Conservation (phyloP, 2,329 filamentous ascomycete species). For the Trematosphaeria pertusa region DNA sequence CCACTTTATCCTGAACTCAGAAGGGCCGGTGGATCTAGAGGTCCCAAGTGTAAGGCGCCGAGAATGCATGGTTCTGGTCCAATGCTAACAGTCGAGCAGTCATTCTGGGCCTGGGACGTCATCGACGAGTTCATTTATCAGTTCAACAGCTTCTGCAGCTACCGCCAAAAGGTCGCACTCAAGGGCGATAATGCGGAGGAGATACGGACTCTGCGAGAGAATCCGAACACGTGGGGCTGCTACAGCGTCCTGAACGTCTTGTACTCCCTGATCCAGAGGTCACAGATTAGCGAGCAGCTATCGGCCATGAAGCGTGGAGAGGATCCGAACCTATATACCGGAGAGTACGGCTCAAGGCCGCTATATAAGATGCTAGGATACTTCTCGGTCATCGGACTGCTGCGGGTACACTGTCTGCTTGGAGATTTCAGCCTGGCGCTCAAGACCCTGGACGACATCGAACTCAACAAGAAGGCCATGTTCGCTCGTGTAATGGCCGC, state of each 20-base stretch:
- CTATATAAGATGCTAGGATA: conserved; percentile 99
- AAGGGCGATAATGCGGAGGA: conserved; percentile 89
- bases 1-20: conserved; percentile 98
- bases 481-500: conserved; percentile 99
- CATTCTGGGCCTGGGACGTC: conserved; percentile 99
- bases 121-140: conserved; percentile 99
- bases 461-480: conserved; percentile 99
- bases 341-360: conserved; percentile 92
- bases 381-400: conserved; percentile 97
- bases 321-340: conserved; percentile 84
- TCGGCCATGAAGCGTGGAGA: conserved; percentile 93
- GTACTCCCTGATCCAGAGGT: conserved; percentile 98
- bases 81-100: conserved; percentile 60
- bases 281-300: conserved; percentile 97
- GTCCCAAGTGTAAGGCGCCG: conserved; percentile 81
- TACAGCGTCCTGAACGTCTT: conserved; percentile 99
- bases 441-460: conserved; percentile 98
- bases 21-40: conserved; percentile 97
- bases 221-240: conserved; percentile 99
- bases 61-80: background rate
- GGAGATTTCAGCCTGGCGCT: conserved; percentile 98
- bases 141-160: conserved; percentile 99
- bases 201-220: conserved; percentile 87
- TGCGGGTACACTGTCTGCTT: conserved; percentile 93
- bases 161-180: conserved; percentile 89